Base-by-base conservation (phyloP, 371 early-diverging fungal species). In the Coemansia sp. region DNA sequence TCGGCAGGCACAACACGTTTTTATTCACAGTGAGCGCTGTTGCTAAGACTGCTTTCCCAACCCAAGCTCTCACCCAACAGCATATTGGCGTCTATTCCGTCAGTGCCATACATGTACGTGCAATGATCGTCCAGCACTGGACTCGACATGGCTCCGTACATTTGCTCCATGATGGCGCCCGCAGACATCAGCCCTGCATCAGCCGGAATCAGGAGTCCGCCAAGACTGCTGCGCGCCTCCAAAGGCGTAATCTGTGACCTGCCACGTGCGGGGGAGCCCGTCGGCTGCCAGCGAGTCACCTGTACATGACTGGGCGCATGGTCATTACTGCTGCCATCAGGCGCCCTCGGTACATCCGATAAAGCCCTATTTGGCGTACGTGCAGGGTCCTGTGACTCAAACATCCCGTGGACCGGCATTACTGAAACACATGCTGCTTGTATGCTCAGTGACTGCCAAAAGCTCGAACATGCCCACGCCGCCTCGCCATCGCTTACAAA, bases 401-500 rank as follows among this genome's bases (percentile, higher is more conserved):
- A 11, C 50, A 65, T 21, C 14, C 65, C 58, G 44, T 44, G 53
- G n/a, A 71, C 28, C 5, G 59, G 56, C 75, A 74, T 74, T 1
- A 55, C 8, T 2, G 62, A 58, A 3, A 66, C 9, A 5, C 59
- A 33, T 5, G 55, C 61, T 5, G 57, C 47, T 50, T 71, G 71
- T 9, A 74, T 65, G 8, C 53, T 28, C 25, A 74, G 40, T 7
- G 50, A 40, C 8, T 65, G 58, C 75, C 75, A 74, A n/a, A 74
- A 28, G 0, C 25, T 44, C 9, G 20, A 9, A 7, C 63, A 74
- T n/a, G 51, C 40, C 75, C 75, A 74, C 2, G 47, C 72, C 3
- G 63, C 53, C 23, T 66, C 59, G 8, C 54, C 25, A 9, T 71
- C 72, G n/a, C 9, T 25, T 5, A 67, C 18, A 62, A 63, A 66